A percentile compares a stretch with the other conserved stretches of the same genome.
phyloP scores from a whole-genome alignment of 1,139 yeast species.

The Sugiyamaella pinicola region DNA sequence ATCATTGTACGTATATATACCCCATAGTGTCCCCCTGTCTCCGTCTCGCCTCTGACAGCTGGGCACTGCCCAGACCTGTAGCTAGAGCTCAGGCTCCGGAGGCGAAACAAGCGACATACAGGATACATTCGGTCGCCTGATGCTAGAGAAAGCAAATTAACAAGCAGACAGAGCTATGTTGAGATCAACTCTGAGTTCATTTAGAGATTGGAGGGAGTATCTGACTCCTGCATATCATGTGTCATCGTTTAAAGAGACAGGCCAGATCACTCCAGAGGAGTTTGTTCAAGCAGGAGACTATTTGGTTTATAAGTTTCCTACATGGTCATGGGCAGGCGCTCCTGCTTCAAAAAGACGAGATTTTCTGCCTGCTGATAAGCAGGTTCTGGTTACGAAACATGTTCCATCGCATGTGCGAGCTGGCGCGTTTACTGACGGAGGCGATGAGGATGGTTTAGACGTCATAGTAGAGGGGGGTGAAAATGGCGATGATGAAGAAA shows the following conservation, averaged over 20 bases:
- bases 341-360: slow-evolving; percentile 61
- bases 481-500: slow-evolving; percentile 43
- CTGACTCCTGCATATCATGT: slow-evolving; percentile 84
- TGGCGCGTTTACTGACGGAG: slow-evolving; percentile 51
- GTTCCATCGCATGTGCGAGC: slow-evolving; percentile 87
- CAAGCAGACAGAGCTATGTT: too few relatives aligned
- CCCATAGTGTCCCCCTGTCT: too few relatives aligned
- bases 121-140: too few relatives aligned
- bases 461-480: slow-evolving; percentile 11
- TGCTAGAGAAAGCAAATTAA: too few relatives aligned
- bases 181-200: slow-evolving; percentile 78
- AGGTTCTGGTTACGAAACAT: slow-evolving; percentile 80
- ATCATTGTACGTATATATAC: too few relatives aligned
- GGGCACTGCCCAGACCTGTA: too few relatives aligned
- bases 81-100: too few relatives aligned
- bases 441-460: slow-evolving; percentile 39
- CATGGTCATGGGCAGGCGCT: slow-evolving; percentile 90
- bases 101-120: too few relatives aligned
- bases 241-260: slow-evolving; percentile 81
- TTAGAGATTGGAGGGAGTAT: slow-evolving; percentile 80
- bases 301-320: slow-evolving; percentile 86
- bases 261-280: slow-evolving; percentile 93
- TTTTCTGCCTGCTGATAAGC: slow-evolving; percentile 84
- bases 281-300: slow-evolving; percentile 93
- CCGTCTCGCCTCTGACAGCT: too few relatives aligned